These are phyloP conservation scores for Kazachstania taianensis DNA, from an alignment of 805 yeast genomes.

Conservation along the genomic window DNA sequence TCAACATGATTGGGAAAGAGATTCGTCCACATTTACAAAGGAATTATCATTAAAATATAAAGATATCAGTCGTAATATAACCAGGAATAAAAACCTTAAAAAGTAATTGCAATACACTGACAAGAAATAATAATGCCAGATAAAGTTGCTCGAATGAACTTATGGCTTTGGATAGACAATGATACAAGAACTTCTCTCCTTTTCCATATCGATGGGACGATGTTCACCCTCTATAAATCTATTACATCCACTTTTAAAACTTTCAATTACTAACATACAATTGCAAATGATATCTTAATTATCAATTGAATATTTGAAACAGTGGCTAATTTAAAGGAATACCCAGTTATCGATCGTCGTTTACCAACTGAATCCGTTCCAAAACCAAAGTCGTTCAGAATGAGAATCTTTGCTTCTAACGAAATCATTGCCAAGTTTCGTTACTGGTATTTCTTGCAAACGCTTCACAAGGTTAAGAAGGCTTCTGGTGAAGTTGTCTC, in stretches of 20 bases:
- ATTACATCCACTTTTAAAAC: too few relatives aligned
- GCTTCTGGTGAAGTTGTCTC: constrained; percentile 99
- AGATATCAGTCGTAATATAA: too few relatives aligned
- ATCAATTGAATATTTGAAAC: constrained; percentile 3
- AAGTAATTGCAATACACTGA: too few relatives aligned
- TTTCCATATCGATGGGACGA: neutral
- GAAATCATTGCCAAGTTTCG: constrained; percentile 99
- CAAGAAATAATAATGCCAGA: too few relatives aligned
- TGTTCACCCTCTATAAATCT: neutral
- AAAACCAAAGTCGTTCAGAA: constrained; percentile 99
- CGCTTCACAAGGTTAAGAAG: constrained; percentile 98
- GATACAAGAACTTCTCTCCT: neutral
- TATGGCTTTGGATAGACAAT: too few relatives aligned
- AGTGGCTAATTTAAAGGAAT: constrained; percentile 97
- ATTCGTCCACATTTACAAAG: too few relatives aligned
- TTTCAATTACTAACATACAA: too few relatives aligned
- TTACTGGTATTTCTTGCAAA: constrained; percentile 99
- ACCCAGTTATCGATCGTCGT: constrained; percentile 99
- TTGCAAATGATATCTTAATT: too few relatives aligned
- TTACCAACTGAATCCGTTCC: constrained; percentile 98
- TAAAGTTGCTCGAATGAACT: too few relatives aligned
- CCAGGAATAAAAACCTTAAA: too few relatives aligned
- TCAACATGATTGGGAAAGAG: too few relatives aligned
- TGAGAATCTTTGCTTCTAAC: constrained; percentile 99
- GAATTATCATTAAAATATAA: too few relatives aligned